A percentile compares a stretch with the other conserved stretches of the same genome.
Evolutionary conservation across 805 yeast species (phyloP).

Genomic region (Teunomyces panamensis): DNA sequence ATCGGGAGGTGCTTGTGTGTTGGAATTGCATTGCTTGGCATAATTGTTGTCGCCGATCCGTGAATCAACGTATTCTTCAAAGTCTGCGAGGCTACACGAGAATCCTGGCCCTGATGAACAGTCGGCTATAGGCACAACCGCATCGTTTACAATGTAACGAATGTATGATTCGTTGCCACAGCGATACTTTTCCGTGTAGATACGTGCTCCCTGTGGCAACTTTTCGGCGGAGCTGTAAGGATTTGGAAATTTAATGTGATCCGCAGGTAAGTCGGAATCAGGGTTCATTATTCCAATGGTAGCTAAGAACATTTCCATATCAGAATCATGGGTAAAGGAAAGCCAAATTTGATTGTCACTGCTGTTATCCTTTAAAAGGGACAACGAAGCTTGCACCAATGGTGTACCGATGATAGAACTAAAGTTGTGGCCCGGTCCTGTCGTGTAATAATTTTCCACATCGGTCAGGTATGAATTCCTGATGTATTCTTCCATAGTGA

Average conservation of each 20-base stretch:
- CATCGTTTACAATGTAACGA: constrained; percentile 38
- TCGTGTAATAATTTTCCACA: constrained; percentile 54
- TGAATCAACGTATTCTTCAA: constrained; percentile 23
- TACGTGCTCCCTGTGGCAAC: constrained; percentile 43
- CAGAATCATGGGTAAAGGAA: constrained; percentile 75
- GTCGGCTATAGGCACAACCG: constrained; percentile 34
- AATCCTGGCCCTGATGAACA: constrained; percentile 43
- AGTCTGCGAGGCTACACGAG: constrained; percentile 38
- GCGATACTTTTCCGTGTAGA: constrained; percentile 34
- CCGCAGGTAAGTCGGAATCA: constrained; percentile 41
- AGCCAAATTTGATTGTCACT: constrained; percentile 56
- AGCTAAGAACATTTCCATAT: constrained; percentile 56
- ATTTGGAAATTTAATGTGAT: constrained; percentile 45
- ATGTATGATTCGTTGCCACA: constrained; percentile 32
- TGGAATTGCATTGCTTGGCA: constrained; percentile 24
- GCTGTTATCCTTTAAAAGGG: constrained; percentile 40
- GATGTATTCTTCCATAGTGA: constrained; percentile 66
- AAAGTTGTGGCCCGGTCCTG: constrained; percentile 61
- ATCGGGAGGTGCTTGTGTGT: constrained; percentile 17
- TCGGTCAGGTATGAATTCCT: constrained; percentile 61
- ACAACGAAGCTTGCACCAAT: constrained; percentile 46
- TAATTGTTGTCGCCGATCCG: constrained; percentile 27
- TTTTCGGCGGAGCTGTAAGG: constrained; percentile 43
- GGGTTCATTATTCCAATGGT: constrained; percentile 60
- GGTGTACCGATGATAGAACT: constrained; percentile 61